Conservation (phyloP, 805 yeast genomes). For the Sungouiozyma ichnusensis region DNA sequence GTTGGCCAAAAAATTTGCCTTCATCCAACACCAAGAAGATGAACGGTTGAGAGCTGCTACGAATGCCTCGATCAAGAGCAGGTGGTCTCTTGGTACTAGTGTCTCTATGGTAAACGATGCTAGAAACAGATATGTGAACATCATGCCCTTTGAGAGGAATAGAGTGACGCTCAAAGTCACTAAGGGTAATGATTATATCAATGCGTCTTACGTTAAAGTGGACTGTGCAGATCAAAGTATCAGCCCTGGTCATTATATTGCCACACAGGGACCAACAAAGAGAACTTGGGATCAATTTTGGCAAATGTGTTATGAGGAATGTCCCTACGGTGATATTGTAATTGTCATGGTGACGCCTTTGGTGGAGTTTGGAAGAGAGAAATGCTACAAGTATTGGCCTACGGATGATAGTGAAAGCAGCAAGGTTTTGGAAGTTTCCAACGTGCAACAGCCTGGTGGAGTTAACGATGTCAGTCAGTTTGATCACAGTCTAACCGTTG, state of each 20-base stretch:
- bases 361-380: slow-evolving; percentile 55
- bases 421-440: slow-evolving; percentile 5
- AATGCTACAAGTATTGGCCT: slow-evolving; percentile 79
- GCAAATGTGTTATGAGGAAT: slow-evolving; percentile 65
- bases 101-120: slow-evolving; percentile 16
- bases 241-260: slow-evolving; percentile 39
- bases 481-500: slow-evolving; percentile 12
- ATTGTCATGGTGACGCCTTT: slow-evolving; percentile 71
- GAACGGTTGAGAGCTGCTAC: slow-evolving; percentile 31
- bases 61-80: slow-evolving; percentile 16
- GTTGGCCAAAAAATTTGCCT: slow-evolving; percentile 23
- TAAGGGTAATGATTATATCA: slow-evolving; percentile 53
- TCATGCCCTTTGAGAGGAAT: slow-evolving; percentile 55
- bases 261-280: slow-evolving; percentile 71
- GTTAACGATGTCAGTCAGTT: slow-evolving; percentile 16
- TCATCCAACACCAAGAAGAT: slow-evolving; percentile 30
- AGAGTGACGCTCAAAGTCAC: slow-evolving; percentile 35
- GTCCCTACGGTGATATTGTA: slow-evolving; percentile 43
- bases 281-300: slow-evolving; percentile 77
- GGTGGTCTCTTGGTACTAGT: slow-evolving; percentile 25
- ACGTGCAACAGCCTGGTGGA: slow-evolving; percentile 17
- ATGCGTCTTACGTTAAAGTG: slow-evolving; percentile 59
- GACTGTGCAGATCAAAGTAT: slow-evolving; percentile 17
- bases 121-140: slow-evolving; percentile 52
- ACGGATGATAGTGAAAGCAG: slow-evolving; percentile 9